Conservation (phyloP, 257 asterid genomes). For the Buddleja alternifolia region DNA sequence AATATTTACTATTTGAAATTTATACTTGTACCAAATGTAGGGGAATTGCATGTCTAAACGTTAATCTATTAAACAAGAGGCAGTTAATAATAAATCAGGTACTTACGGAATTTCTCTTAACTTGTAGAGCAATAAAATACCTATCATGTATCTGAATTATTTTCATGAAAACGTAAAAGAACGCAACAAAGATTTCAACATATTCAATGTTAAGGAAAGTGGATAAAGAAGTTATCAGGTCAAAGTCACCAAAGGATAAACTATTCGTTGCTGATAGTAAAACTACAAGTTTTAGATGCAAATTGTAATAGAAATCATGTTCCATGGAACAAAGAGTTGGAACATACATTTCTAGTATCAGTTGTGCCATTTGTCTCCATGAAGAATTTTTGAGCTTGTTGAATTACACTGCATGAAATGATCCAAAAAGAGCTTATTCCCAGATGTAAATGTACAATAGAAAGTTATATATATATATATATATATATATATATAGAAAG, state of each 20-base stretch:
- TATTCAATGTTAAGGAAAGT: background rate
- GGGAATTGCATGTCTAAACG: background rate
- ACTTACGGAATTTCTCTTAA: background rate
- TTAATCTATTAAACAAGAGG: background rate
- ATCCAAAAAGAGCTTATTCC: slow-evolving; percentile 29
- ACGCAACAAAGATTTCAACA: background rate
- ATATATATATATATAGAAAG: background rate
- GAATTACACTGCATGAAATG: slow-evolving; percentile 73
- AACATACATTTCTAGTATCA: slow-evolving; percentile 79
- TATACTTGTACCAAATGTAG: background rate
- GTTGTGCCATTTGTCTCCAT: slow-evolving; percentile 78
- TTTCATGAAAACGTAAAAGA: background rate
- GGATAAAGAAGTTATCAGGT: background rate
- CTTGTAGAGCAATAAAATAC: background rate
- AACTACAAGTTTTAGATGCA: slow-evolving; percentile 14
- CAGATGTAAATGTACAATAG: slow-evolving; percentile 10
- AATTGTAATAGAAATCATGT: slow-evolving; percentile 12
- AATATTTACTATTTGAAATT: background rate
- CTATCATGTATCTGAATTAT: background rate
- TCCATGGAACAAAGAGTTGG: slow-evolving; percentile 29
- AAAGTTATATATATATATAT: background rate
- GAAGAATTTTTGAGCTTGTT: slow-evolving; percentile 78
- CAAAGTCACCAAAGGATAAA: background rate
- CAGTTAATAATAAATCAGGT: background rate
- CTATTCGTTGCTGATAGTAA: background rate